Evolutionary conservation across 2,329 filamentous ascomycete genomes (phyloP), one percentile per base, ranked within the genome.

Genomic region (Orbilia ellipsospora): DNA sequence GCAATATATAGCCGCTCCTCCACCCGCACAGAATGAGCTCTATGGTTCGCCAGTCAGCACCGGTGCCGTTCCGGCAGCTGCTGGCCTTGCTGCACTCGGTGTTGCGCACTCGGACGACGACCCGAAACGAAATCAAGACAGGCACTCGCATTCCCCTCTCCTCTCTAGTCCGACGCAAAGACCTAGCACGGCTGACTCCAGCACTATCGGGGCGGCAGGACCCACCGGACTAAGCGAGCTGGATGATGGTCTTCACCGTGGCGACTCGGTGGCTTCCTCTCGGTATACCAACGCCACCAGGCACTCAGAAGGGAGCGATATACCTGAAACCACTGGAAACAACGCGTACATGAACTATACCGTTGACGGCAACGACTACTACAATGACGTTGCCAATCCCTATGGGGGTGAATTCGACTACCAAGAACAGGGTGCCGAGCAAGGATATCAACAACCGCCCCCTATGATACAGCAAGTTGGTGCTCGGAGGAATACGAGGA

Each of bases 231-330:
- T 88, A 67, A 87, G 88, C 76, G 90, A 91, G 82, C 86, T 88
- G 62, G 85, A 84, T 57, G 85, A 84, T 26, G 92, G 92, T 78
- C 91, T 98, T 42, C 92, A 91, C 78, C 91, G 95, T 64, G 95
- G 95, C 0, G 90, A 93, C 1, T 98, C 94, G 4, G 98, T 98
- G 80, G 95, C 95, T 4, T 99, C 95, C 0, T 98, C 95, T 0
- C 94, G 92, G 0, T 99, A 98, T 84, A 97, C 94, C 78, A 90
- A 90, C 12, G 91, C 89, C 6, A 90, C 89, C n/a, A 62, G 50
- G 52, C 88, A 88, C 73, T 97, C 94, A 0, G 89, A 91, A 69
- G 87, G 86, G 8, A 90, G 89, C 8, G 86, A 80, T 55, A 23
- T 59, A 20, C 79, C 74, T 20, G 73, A 36, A 44, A 61, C 16